These are phyloP conservation scores for Mortierella polycephala DNA, from an alignment of 371 early-diverging fungal genomes.

Conservation along the genomic window DNA sequence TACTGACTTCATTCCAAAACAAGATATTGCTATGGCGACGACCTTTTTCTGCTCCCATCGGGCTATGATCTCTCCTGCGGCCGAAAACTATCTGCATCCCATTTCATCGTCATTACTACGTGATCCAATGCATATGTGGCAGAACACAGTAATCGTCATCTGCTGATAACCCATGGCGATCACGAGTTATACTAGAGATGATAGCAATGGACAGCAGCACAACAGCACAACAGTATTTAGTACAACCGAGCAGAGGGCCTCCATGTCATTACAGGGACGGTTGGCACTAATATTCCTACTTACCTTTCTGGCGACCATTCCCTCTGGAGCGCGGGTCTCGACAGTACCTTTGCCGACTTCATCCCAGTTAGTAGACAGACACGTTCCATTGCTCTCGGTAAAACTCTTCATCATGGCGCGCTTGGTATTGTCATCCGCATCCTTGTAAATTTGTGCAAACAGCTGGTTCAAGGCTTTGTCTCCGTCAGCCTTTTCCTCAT, in stretches of 20 bases:
- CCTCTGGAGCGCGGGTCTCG: slow-evolving; percentile 91
- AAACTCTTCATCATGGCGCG: slow-evolving; percentile 99
- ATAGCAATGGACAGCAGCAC: too few species aligned
- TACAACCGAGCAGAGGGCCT: neutral
- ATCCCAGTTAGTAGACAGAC: slow-evolving; percentile 96
- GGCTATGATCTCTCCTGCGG: too few species aligned
- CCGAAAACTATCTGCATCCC: too few species aligned
- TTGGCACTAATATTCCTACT: neutral
- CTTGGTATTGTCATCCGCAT: slow-evolving; percentile 92
- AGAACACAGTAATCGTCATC: too few species aligned
- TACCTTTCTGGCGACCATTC: slow-evolving; percentile 87
- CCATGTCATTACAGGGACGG: neutral
- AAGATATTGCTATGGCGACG: too few species aligned
- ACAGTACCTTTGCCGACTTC: slow-evolving; percentile 88
- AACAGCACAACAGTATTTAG: too few species aligned
- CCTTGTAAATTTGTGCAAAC: slow-evolving; percentile 93
- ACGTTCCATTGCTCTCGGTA: slow-evolving; percentile 95
- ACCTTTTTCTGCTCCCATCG: too few species aligned
- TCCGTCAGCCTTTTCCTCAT: slow-evolving; percentile 86
- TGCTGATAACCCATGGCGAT: too few species aligned
- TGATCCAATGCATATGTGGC: too few species aligned
- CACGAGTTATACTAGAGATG: too few species aligned
- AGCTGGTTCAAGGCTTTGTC: slow-evolving; percentile 91
- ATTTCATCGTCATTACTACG: too few species aligned
- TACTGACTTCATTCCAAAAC: too few species aligned